phyloP scores from a whole-genome alignment of 2,329 filamentous ascomycete genomes.

The Neonectria sp. region DNA sequence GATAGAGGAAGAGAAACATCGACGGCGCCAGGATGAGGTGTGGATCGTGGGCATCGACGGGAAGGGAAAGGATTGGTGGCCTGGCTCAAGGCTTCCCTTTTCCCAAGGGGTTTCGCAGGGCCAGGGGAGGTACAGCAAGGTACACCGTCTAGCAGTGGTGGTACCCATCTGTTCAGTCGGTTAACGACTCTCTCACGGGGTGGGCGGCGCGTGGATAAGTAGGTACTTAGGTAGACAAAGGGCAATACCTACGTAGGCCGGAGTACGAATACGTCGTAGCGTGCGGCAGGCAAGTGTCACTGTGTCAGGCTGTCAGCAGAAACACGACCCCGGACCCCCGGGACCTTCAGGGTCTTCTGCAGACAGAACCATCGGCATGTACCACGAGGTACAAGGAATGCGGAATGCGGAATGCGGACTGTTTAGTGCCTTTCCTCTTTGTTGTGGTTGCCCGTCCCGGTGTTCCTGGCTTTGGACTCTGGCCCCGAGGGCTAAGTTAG shows the following conservation, averaged over 20 bases:
- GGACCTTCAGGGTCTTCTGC: constrained; percentile 25
- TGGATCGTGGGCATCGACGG: constrained; percentile 26
- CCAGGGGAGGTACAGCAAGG: neutral
- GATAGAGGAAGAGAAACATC: constrained; percentile 25
- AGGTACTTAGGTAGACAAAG: neutral
- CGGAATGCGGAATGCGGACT: neutral
- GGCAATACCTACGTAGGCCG: constrained; percentile 9
- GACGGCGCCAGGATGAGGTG: constrained; percentile 25
- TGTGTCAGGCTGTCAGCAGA: constrained; percentile 8
- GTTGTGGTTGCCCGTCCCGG: neutral
- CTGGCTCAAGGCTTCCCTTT: constrained; percentile 1
- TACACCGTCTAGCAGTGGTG: neutral
- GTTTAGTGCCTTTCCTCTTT: too few species aligned
- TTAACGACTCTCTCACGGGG: neutral
- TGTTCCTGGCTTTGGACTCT: neutral
- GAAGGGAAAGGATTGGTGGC: constrained; percentile 40
- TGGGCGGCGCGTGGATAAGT: too few species aligned
- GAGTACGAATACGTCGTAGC: constrained; percentile 32
- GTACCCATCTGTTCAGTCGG: neutral
- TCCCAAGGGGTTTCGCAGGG: neutral
- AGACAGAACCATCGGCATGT: neutral
- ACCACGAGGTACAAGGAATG: constrained; percentile 19
- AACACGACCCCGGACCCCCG: neutral
- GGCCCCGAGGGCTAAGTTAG: neutral
- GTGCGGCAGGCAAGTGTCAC: constrained; percentile 17